Conservation (phyloP, 176 grass and related monocot genomes). For the Urochloa ruziziensis region DNA sequence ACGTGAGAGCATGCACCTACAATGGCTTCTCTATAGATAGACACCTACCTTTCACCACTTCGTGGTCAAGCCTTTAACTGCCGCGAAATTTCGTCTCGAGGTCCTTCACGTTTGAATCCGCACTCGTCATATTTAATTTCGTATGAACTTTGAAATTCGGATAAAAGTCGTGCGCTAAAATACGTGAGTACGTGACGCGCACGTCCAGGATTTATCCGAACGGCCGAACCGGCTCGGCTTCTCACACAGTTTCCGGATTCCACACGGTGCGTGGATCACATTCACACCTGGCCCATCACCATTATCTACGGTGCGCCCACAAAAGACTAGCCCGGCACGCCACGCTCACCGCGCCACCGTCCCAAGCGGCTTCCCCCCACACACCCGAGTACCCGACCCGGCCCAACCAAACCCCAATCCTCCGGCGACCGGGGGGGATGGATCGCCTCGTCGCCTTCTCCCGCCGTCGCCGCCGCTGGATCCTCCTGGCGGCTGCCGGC, state of each 20-base stretch:
- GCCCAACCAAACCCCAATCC: background rate
- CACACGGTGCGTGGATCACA: background rate
- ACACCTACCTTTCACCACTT: no score
- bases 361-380: background rate
- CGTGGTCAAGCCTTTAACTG: no score
- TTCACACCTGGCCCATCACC: background rate
- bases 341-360: background rate
- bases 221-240: background rate
- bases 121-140: no score
- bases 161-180: background rate
- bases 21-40: no score
- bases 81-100: background rate
- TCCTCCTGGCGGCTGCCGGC: slow-evolving; percentile 41
- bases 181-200: background rate
- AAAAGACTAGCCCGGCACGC: slow-evolving; percentile 13
- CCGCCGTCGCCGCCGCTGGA: slow-evolving; percentile 54
- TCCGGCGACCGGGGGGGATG: slow-evolving; percentile 25
- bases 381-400: background rate
- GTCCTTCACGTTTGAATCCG: no score
- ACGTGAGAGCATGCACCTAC: no score
- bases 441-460: slow-evolving; percentile 45
- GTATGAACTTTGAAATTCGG: background rate
- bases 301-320: background rate
- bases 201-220: background rate
- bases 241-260: background rate